Base-by-base conservation (phyloP, 345 rosid genomes). In the Eutrema japonicum region DNA sequence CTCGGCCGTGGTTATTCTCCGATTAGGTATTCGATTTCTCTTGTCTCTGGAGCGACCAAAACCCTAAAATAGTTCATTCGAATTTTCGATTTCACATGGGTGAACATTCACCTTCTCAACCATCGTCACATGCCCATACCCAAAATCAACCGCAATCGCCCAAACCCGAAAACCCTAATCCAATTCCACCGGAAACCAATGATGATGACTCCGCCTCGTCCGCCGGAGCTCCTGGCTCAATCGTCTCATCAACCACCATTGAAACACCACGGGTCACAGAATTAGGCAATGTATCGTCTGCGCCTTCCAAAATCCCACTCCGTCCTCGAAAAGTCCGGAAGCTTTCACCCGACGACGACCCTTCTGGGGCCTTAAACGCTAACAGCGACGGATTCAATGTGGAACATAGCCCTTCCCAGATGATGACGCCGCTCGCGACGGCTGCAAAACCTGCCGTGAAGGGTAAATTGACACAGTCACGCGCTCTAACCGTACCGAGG, bases 311-410 rank as follows among this genome's bases (percentile, higher is more conserved):
- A 85, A 92, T 92, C 73, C 99, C 99, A 40, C 79, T 85, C 18
- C 99, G 97, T 43, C 99, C 97, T 64, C 88, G 94, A 11, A 89
- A 92, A 81, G 77, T 89, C 76, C 87, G 89, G 12, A 96, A 90
- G 72, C 80, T 90, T 65, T 86, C 93, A 10, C 93, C 89, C 10
- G 90, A 83, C 45, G 74, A 57, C 47, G 71, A 75, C 22, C 58
- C 77, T 26, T 74, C 74, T 7, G 53, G 12, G 3, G 3, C 57
- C 14, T 6, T 47, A 16, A 14, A 14, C 51, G 10, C 52, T 3
- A 30, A 77, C 57, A 22, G 26, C 36, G 53, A 78, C 38, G 58
- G 78, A 11, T 66, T 74, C 36, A 64, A 74, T 14, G 14, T 55
- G 7, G 85, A 83, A 37, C 68, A 59, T 49, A 66, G 1, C 38